Base-by-base conservation (phyloP, 345 rosid species). In the Rhizophora mangle region DNA sequence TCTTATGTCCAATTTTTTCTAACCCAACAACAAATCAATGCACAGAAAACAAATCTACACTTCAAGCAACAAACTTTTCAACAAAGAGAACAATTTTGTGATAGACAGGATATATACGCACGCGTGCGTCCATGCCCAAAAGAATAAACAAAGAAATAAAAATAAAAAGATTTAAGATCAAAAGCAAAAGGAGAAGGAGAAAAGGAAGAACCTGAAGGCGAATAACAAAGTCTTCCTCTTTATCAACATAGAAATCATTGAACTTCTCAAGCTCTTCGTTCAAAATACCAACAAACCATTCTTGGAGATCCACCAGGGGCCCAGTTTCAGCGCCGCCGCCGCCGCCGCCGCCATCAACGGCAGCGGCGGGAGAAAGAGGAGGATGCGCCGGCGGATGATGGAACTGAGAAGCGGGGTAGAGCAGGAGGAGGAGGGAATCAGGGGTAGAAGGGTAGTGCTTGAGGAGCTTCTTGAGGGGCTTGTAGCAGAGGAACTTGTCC, bases 401-500 rank as follows among this genome's bases (percentile, higher is more conserved):
- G 39, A 32, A 69, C 9, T 43, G 79, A 31, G 54, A 67, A 54
- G 37, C 54, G 22, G 70, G 76, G 37, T 63, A 8, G 34, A 29
- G 43, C 13, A 68, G 58, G 21, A 68, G 58, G 52, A 56, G 61
- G 47, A 72, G 64, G 31, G 57, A 47, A 21, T 51, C 39, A 67
- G 78, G 26, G 62, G 81, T 10, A 55, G 78, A 27, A 60, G 90
- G 88, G 76, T 84, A 68, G 58, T 82, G 74, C 73, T 93, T 89
- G 74, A 90, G 90, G 77, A 93, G 90, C 75, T 89, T 88, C 76
- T 93, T 93, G 64, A 93, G 82, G 72, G 92, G 97, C 66, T 93
- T 90, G 81, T 93, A 93, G 77, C 93, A 86, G 56, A 93, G 96
- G 81, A 93, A 90, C 83, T 93, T 93, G 82, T 90, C 98, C 74